Percentiles rank a stretch among this genome's conserved stretches.
phyloP scores from a whole-genome alignment of 2,329 filamentous ascomycete species.

The Lachnellula occidentalis region DNA sequence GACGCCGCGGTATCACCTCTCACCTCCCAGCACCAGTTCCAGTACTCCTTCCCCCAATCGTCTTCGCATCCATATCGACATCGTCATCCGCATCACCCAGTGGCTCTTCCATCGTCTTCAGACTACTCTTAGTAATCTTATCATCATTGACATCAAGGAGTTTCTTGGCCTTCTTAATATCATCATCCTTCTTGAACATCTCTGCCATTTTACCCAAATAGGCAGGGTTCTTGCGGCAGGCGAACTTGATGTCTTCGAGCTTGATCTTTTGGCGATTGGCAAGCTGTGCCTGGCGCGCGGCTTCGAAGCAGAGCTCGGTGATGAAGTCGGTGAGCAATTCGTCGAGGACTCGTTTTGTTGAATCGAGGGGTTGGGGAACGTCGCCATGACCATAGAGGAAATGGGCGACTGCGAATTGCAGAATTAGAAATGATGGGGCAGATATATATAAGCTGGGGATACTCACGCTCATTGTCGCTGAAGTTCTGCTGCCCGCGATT shows the following conservation, averaged over 20 bases:
- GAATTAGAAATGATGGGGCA: slow-evolving; percentile 1
- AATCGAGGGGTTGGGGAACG: slow-evolving; percentile 68
- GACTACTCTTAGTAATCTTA: slow-evolving; percentile 50
- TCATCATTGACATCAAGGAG: slow-evolving; percentile 65
- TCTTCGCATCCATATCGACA: slow-evolving; percentile 33
- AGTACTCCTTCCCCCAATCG: slow-evolving; percentile 20
- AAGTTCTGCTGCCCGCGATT: slow-evolving; percentile 84
- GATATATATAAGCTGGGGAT: not conserved
- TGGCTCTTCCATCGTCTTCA: slow-evolving; percentile 39
- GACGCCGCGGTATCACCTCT: not conserved
- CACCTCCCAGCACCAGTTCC: slow-evolving; percentile 8
- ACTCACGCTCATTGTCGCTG: slow-evolving; percentile 62
- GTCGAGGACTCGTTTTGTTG: slow-evolving; percentile 83
- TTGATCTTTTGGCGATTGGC: slow-evolving; percentile 94
- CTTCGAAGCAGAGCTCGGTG: slow-evolving; percentile 86
- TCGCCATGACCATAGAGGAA: slow-evolving; percentile 80
- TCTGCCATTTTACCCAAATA: slow-evolving; percentile 89
- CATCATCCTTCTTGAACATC: slow-evolving; percentile 80
- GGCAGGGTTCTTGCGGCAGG: slow-evolving; percentile 74
- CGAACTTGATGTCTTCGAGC: slow-evolving; percentile 95
- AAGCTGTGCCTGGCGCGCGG: slow-evolving; percentile 78
- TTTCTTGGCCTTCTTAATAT: slow-evolving; percentile 78
- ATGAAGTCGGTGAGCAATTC: slow-evolving; percentile 97
- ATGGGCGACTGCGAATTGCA: slow-evolving; percentile 51
- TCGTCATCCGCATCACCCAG: slow-evolving; percentile 49